A percentile compares a stretch with the other conserved stretches of the same genome.
These are phyloP conservation scores for Clarireedia homoeocarpa DNA, from an alignment of 2,329 filamentous ascomycete species.

Conservation along the genomic window DNA sequence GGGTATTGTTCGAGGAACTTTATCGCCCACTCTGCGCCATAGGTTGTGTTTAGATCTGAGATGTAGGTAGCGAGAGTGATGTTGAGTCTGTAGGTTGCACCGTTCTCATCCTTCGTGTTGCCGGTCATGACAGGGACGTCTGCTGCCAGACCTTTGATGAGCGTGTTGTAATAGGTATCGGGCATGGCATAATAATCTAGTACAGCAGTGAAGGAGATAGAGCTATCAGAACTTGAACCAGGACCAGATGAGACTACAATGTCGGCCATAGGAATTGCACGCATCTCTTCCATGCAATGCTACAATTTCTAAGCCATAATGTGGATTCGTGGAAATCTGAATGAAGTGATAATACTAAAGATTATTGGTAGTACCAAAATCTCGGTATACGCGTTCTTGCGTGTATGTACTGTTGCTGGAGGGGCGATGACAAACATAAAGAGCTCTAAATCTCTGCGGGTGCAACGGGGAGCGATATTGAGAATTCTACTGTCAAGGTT, in stretches of 20 bases:
- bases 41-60: conserved; percentile 10
- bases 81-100: conserved; percentile 28
- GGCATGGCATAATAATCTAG: conserved; percentile 22
- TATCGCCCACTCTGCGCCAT: conserved; percentile 9
- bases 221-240: not conserved
- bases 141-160: conserved; percentile 23
- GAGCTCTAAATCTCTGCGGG: too few species aligned
- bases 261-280: not conserved
- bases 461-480: too few species aligned
- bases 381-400: too few species aligned
- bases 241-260: not conserved
- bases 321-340: too few species aligned
- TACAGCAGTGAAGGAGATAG: conserved; percentile 9
- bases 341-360: too few species aligned
- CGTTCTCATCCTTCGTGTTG: conserved; percentile 19
- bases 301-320: too few species aligned
- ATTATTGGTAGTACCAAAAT: too few species aligned
- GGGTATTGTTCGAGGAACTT: conserved; percentile 23
- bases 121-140: conserved; percentile 32
- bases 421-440: too few species aligned
- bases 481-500: too few species aligned
- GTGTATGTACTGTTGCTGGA: too few species aligned
- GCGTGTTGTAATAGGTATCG: conserved; percentile 15
- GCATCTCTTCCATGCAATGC: conserved; percentile 7
- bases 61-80: conserved; percentile 26